Conservation (phyloP, 164 flowering plant species). For the Litsea cubeba region DNA sequence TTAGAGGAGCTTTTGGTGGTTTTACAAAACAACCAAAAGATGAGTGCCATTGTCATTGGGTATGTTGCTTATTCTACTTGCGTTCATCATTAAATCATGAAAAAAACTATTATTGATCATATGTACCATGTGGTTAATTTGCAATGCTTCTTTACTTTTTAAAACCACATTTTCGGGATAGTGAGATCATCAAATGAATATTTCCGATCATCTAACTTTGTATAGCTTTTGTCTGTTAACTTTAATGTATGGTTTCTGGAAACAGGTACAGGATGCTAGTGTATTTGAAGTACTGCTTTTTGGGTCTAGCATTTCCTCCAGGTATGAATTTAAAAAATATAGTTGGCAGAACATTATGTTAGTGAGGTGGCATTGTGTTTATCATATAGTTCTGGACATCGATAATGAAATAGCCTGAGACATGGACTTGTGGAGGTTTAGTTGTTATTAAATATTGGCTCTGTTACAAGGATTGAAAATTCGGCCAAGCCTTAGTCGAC, state of each 20-base stretch:
- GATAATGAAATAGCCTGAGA: neutral
- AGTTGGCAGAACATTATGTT: neutral
- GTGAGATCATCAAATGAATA: neutral
- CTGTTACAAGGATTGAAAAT: too few relatives aligned
- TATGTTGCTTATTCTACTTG: constrained; percentile 24
- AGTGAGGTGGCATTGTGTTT: neutral
- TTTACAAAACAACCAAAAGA: constrained; percentile 45
- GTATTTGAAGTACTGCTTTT: constrained; percentile 92
- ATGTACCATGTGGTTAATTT: neutral
- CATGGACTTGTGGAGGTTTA: neutral
- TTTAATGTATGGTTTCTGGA: constrained; percentile 14
- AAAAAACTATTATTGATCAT: neutral
- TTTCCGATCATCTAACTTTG: neutral
- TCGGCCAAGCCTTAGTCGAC: too few relatives aligned
- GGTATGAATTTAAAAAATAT: constrained; percentile 31
- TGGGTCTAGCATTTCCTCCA: constrained; percentile 98
- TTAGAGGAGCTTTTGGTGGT: constrained; percentile 83
- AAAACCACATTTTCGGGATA: neutral
- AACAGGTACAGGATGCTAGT: constrained; percentile 94
- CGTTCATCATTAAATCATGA: neutral
- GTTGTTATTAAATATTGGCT: neutral
- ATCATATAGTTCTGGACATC: constrained; percentile 1
- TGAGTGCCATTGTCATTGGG: constrained; percentile 66
- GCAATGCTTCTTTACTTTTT: neutral
- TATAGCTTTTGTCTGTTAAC: too few relatives aligned